Percentiles rank a stretch among this genome's conserved stretches.
These are phyloP conservation scores for Parastagonospora avenae DNA, from an alignment of 2,329 filamentous ascomycete species.

Conservation along the genomic window DNA sequence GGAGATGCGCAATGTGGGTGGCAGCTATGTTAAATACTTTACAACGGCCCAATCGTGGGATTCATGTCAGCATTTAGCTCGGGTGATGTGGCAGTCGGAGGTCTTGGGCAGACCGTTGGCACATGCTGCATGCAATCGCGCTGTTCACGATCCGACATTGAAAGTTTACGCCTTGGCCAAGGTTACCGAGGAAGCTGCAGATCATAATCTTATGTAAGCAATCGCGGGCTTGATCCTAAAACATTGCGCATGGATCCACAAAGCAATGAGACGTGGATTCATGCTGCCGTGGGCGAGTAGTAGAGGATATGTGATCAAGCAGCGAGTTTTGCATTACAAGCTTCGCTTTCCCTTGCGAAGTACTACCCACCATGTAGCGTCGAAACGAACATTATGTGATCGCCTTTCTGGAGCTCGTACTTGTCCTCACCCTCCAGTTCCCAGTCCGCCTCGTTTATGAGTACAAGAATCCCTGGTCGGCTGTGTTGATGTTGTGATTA, in stretches of 20 bases:
- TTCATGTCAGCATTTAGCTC: no score
- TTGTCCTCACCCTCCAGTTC: conserved; percentile 93
- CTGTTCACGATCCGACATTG: no score
- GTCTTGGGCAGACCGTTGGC: no score
- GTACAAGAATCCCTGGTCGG: conserved; percentile 90
- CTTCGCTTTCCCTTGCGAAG: neutral
- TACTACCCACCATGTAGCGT: conserved; percentile 86
- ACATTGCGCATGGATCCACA: neutral
- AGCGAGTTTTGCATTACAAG: neutral
- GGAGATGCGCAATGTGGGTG: no score
- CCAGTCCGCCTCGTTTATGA: conserved; percentile 99
- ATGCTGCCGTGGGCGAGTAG: no score
- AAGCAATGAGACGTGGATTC: neutral
- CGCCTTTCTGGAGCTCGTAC: conserved; percentile 79
- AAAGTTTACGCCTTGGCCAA: neutral
- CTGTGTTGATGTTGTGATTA: conserved; percentile 55
- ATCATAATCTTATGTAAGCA: conserved; percentile 1
- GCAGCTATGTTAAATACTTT: no score
- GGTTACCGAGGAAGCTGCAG: neutral
- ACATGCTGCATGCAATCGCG: no score
- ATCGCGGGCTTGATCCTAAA: neutral
- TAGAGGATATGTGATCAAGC: no score
- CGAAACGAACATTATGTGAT: conserved; percentile 94
- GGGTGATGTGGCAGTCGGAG: no score
- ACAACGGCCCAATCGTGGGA: no score